Percentiles rank a stretch among this genome's conserved stretches.
phyloP scores from a whole-genome alignment of 2,329 filamentous ascomycete species.

The Monilinia fructigena region DNA sequence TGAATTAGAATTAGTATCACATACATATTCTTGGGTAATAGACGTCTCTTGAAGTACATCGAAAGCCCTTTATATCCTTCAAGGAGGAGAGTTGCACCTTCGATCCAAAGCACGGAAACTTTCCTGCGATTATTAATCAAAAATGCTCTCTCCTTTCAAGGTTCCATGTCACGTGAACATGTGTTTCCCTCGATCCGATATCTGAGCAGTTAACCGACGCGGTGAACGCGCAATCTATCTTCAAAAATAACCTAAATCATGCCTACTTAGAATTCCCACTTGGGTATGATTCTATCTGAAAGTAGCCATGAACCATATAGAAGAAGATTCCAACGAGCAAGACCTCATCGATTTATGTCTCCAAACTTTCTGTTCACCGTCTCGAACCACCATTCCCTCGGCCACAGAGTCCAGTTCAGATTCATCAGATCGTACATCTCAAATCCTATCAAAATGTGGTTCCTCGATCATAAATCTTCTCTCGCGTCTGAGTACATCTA shows the following conservation, averaged over 20 bases:
- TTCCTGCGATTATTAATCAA: slow-evolving; percentile 3
- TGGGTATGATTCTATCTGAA: too few relatives aligned
- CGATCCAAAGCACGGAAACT: background rate
- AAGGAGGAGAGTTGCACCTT: background rate
- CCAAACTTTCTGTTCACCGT: background rate
- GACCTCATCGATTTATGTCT: background rate
- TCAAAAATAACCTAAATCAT: too few relatives aligned
- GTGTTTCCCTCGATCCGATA: too few relatives aligned
- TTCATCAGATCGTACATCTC: background rate
- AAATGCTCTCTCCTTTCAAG: too few relatives aligned
- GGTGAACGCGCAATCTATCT: too few relatives aligned
- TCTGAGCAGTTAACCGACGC: too few relatives aligned
- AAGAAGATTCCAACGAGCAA: background rate
- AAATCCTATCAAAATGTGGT: slow-evolving; percentile 25
- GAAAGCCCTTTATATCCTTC: too few relatives aligned
- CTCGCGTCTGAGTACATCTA: slow-evolving; percentile 23
- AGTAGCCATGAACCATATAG: background rate
- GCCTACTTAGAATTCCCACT: too few relatives aligned
- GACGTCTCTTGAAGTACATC: too few relatives aligned
- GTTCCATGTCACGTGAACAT: too few relatives aligned
- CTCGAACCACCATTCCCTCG: background rate
- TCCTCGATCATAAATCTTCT: slow-evolving; percentile 29
- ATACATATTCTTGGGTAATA: too few relatives aligned
- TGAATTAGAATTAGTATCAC: too few relatives aligned
- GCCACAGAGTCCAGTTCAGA: background rate